These are phyloP conservation scores for Fusarium tricinctum DNA, from an alignment of 2,329 filamentous ascomycete genomes.

Conservation along the genomic window DNA sequence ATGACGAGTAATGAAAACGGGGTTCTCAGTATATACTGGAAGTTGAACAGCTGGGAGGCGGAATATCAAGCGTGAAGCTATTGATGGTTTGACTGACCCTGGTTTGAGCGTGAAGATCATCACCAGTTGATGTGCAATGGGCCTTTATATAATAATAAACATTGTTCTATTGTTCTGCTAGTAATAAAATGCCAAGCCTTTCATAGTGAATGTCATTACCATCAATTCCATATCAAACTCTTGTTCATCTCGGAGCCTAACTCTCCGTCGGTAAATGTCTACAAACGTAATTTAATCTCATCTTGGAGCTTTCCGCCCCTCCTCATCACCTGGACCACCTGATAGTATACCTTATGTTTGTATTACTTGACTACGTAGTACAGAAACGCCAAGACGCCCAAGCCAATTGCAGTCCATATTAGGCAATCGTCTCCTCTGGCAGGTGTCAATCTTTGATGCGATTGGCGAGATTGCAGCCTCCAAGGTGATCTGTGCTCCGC, in stretches of 20 bases:
- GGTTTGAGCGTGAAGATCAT: background rate
- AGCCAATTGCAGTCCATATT: background rate
- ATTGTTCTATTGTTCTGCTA: background rate
- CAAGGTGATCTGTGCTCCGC: background rate
- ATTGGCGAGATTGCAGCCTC: background rate
- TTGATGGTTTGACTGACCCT: conserved; percentile 6
- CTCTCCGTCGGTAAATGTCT: background rate
- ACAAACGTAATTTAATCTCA: conserved; percentile 5
- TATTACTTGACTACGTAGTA: background rate
- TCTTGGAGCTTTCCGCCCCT: background rate
- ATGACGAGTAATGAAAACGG: rapidly evolving
- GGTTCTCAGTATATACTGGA: background rate
- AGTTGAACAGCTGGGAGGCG: background rate
- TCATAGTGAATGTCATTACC: background rate
- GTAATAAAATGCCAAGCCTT: background rate
- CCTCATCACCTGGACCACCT: background rate
- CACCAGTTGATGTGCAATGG: background rate
- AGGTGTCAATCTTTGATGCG: background rate
- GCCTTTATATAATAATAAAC: background rate
- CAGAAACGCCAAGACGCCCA: conserved; percentile 10
- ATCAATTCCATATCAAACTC: too few relatives aligned
- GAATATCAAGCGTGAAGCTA: background rate
- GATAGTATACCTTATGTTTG: background rate
- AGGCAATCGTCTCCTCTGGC: too few relatives aligned
- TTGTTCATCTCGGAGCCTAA: conserved; percentile 4